phyloP scores from a whole-genome alignment of 768 basidiomycete species.

The Amylocystis lapponica region DNA sequence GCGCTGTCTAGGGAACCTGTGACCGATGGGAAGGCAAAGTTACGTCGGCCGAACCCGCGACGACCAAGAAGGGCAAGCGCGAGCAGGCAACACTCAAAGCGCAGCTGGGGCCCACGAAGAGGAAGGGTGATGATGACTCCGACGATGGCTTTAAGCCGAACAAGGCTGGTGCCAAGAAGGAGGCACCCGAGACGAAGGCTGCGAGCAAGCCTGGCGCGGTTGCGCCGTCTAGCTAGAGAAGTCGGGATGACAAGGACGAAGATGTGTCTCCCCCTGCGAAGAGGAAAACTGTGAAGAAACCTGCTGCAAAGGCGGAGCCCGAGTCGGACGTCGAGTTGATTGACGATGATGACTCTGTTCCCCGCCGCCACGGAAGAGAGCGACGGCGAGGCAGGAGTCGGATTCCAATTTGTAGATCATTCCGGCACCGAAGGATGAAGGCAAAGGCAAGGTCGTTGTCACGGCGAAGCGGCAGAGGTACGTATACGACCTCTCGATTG shows the following conservation, averaged over 20 bases:
- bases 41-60: constrained; percentile 36
- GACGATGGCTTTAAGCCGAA: constrained; percentile 54
- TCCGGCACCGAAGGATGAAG: constrained; percentile 26
- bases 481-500: too few relatives aligned
- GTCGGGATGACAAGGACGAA: constrained; percentile 45
- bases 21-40: constrained; percentile 40
- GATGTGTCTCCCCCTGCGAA: constrained; percentile 28
- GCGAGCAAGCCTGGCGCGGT: too few relatives aligned
- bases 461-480: constrained; percentile 65
- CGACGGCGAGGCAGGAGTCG: too few relatives aligned
- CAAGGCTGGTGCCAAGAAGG: constrained; percentile 39
- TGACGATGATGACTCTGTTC: constrained; percentile 37
- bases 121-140: constrained; percentile 32
- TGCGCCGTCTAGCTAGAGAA: constrained; percentile 37
- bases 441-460: constrained; percentile 37
- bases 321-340: constrained; percentile 41
- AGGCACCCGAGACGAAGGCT: constrained; percentile 23
- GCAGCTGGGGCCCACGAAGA: constrained; percentile 37
- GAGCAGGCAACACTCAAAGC: constrained; percentile 53
- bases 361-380: too few relatives aligned
- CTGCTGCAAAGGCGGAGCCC: constrained; percentile 30
- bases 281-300: constrained; percentile 36
- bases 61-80: constrained; percentile 46
- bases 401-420: constrained; percentile 35
- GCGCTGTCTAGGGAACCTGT: constrained; percentile 36